Base-by-base conservation (phyloP, 768 basidiomycete genomes). In the Boletellus emodensis region DNA sequence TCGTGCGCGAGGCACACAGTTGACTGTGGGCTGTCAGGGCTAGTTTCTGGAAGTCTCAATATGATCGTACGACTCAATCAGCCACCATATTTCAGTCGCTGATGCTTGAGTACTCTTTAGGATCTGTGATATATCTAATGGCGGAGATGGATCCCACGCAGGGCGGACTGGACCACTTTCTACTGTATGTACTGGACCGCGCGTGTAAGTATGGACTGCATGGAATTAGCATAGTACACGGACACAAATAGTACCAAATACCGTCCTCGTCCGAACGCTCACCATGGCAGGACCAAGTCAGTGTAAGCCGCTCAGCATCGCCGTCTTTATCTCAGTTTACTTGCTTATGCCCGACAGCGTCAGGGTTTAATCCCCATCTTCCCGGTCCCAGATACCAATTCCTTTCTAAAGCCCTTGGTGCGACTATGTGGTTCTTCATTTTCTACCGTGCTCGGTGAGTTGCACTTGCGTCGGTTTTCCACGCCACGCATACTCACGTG, bases 371-470 rank as follows among this genome's bases (percentile, higher is more conserved):
- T 68, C 93, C 93, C 35, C 93, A 93, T 66, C 76, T 93, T 26
- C 90, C 92, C 9, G 82, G 86, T 12, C 76, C 82, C 61, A 81
- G 76, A 61, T 83, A 93, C 70, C 81, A 79, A 52, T 82, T 91
- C 67, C 76, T 94, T 28, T 80, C 87, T 24, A 94, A 93, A 71
- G 83, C 82, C 53, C 75, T 96, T 40, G 94, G 94, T 43, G 94
- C 93, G 32, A 81, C 84, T 22, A 95, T 96, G 94, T 96, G 94
- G 94, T 95, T 95, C 82, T 96, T 94, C 76, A 93, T 96, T 66
- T 95, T 96, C 76, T 96, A 94, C 72, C 84, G 94, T 49, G 87
- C 89, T 56, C 78, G 92, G 94, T 95, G 62, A 63, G 87, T 76
- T 9, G 1, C 28, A n/a, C 26, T 10, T 8, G 41, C 22, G 15